Conservation (phyloP, 202 grass and related monocot genomes). For the Alloteropsis angusta region DNA sequence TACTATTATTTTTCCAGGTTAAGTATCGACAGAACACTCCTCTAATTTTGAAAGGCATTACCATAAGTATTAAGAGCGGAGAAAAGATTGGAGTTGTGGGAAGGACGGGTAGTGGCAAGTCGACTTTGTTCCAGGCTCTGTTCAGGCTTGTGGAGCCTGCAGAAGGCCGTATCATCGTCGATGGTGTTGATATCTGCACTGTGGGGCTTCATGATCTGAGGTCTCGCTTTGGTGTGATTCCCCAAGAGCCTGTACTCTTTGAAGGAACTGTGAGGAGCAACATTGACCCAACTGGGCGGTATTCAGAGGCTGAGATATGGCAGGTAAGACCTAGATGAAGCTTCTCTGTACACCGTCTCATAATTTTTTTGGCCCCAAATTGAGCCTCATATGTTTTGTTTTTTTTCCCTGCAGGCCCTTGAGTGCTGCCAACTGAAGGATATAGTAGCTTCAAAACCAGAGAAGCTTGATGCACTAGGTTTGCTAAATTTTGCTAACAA, state of each 20-base stretch:
- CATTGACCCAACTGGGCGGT: constrained; percentile 43
- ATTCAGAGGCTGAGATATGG: constrained; percentile 51
- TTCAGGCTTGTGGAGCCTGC: constrained; percentile 61
- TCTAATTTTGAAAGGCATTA: constrained; percentile 49
- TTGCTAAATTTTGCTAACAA: not conserved
- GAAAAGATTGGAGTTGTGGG: constrained; percentile 68
- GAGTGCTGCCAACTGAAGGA: constrained; percentile 63
- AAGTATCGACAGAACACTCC: constrained; percentile 45
- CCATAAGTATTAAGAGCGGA: constrained; percentile 38
- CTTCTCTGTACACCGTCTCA: not conserved
- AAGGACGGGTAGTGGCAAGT: constrained; percentile 67
- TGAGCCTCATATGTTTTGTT: not conserved
- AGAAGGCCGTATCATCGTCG: constrained; percentile 39
- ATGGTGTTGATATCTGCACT: constrained; percentile 43
- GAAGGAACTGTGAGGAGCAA: constrained; percentile 62
- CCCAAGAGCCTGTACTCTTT: constrained; percentile 59
- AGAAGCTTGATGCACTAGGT: constrained; percentile 67
- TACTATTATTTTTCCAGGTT: constrained; percentile 22
- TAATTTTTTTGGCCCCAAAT: not conserved
- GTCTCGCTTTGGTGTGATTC: constrained; percentile 59
- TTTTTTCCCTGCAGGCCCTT: constrained; percentile 34
- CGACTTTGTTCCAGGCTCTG: constrained; percentile 54
- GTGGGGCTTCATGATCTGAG: constrained; percentile 61
- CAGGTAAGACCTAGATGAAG: not conserved
- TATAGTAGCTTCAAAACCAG: constrained; percentile 49